Base-by-base conservation (phyloP, 495 filamentous ascomycete genomes). In the Tetracladium setigerum region DNA sequence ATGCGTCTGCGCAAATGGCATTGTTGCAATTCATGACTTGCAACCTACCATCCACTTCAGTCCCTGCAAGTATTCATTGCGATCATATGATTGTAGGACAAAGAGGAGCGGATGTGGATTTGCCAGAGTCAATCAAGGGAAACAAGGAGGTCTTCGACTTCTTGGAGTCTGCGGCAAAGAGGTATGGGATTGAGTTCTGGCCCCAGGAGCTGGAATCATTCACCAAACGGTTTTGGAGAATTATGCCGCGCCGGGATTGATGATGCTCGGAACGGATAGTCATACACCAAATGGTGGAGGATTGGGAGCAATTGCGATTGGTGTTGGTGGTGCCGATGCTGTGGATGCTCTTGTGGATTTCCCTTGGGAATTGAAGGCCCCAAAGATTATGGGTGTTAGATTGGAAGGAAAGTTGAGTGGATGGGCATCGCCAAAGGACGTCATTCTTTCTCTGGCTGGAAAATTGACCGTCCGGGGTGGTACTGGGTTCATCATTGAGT, bases 231-330 rank as follows among this genome's bases (percentile, higher is more conserved):
- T 98, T 36, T 70, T 98, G 56, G 92, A 98, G 73, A 97, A 97
- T 67, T 98, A 98, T 61, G 87, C 92, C n/a, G 82, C 89, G 4
- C 92, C 92, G 4, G 92, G 92, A 38, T 63, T 96, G 58, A 96
- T 98, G 92, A 95, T 97, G 90, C 77, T 98, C n/a, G 92, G 92
- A 47, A 98, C 92, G 31, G 92, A 98, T 65, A 95, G 90, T 60
- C 92, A 97, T 69, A 96, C 92, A 22, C 92, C 92, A 16, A 97
- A 98, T 63, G 92, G 83, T 12, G 92, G 92, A 63, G 92, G 92
- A 50, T 67, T 98, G 31, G 89, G 85, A 49, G 87, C 88, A 1
- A 94, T 96, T 61, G 94, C 92, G 2, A 98, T 98, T 59, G 92
- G 92, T 67, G 92, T 98, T 30, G 92, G 92, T 54, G 92, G 92